Base-by-base conservation (phyloP, 768 basidiomycete species). In the Tylopilus sp. region DNA sequence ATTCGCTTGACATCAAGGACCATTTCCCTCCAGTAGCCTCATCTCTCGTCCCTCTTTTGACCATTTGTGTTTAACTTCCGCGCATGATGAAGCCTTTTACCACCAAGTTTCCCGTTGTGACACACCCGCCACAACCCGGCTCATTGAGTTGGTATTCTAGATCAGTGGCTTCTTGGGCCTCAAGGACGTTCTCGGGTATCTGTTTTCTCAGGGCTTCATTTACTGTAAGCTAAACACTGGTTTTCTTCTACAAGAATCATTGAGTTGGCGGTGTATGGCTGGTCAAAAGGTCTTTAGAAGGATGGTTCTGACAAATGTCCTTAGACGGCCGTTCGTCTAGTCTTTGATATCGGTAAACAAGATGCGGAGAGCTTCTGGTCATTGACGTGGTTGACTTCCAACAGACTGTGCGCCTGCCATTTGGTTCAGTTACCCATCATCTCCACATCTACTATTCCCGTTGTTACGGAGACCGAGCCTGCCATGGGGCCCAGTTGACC, bases 161-260 rank as follows among this genome's bases (percentile, higher is more conserved):
- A 68, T 70, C 42, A 65, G 74, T 38, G 68, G 68, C 51, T 65
- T 79, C 20, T 39, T 57, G 40, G 77, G 75, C 61, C 61, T 79
- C 53, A 77, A 79, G 58, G 77, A 78, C 51, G 73, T 79, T 6
- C 71, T 79, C 28, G 76, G 78, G 31, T 72, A 71, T 44, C 61
- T 68, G 38, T 78, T 77, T 63, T 58, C 64, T 48, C 74, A 76
- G 50, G 77, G 77, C 31, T 78, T 74, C 52, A 67, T 79, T 17
- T 75, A 78, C n/a, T n/a, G n/a, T n/a, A n/a, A 38, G 63, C 75
- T 21, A 72, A 71, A 60, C 66, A 71, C 47, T 67, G 74, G 39
- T 66, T 70, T 9, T 65, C 72, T 1, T 76, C 74, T 69, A 67
- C 44, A 66, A 72, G 41, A 74, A 71, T 2, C 59, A 59, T 33